Evolutionary conservation across 164 flowering plant species (phyloP), one percentile per base, ranked within the genome.

Genomic region (Kalanchoe fedtschenkoi): DNA sequence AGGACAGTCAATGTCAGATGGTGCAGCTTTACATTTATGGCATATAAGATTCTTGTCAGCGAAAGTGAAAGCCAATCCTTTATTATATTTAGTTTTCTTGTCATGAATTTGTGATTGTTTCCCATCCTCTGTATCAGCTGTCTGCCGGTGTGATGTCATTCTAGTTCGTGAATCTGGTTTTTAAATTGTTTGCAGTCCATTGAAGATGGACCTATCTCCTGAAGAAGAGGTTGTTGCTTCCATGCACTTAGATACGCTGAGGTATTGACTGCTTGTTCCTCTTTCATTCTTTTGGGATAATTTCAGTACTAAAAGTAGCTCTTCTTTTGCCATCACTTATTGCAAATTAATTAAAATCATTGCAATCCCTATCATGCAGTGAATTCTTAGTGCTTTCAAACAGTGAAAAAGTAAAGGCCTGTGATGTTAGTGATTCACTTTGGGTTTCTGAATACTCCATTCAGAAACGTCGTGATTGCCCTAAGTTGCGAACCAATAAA

Each of bases 221-320:
- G 96, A 88, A 76, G 99, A 93, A 76, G 99, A 90, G 81, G 77
- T 86, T 33, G 77, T 84, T 41, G 80, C 81, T 63, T 84, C 96
- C 54, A 81, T 87, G 82, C 83, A 93, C 69, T 83, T 93, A 87
- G 96, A 90, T 65, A 70, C 76, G 68, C 78, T 93, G 80, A 88
- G 97, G 98, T 91, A 60, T 61, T 51, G 56, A 26, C 56, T 22
- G 30, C 5, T 51, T 26, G 56, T 10, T 26, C 32, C 16, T 51
- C 32, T 8, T 51, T 24, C 16, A 10, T 11, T 13, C 3, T 51
- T 26, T 51, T 26, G 13, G 17, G 56, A 26, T 24, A 51, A 6
- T 3, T 51, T 26, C 5, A 1, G 24, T 24, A 5, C 51, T n/a
- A 43, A 24, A 2, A 26, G 5, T 51, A 10, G 56, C 56, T 47